Percentiles rank a stretch among this genome's conserved stretches.
These are phyloP conservation scores for Zymoseptoria pseudotritici DNA, from an alignment of 2,329 filamentous ascomycete genomes.

Conservation along the genomic window DNA sequence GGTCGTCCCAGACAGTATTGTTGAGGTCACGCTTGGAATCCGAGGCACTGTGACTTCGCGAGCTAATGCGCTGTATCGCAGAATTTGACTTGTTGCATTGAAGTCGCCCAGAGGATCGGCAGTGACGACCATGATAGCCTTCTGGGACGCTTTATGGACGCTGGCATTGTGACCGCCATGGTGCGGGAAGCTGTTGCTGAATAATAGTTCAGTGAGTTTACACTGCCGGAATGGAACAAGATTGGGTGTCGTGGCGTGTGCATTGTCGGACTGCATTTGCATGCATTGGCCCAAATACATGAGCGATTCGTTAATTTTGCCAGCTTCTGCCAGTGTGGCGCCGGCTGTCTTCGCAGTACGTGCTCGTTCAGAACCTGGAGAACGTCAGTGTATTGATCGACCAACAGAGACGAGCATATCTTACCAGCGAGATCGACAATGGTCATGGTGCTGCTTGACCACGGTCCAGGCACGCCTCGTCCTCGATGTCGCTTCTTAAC, in stretches of 20 bases:
- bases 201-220: constrained; percentile 47
- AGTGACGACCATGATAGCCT: constrained; percentile 91
- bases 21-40: constrained; percentile 72
- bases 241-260: constrained; percentile 47
- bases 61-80: constrained; percentile 87
- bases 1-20: constrained; percentile 43
- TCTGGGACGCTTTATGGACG: constrained; percentile 64
- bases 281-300: constrained; percentile 98
- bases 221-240: constrained; percentile 67
- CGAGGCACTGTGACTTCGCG: constrained; percentile 88
- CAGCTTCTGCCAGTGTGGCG: constrained; percentile 84
- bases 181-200: constrained; percentile 42
- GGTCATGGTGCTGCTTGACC: constrained; percentile 72
- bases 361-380: constrained; percentile 70
- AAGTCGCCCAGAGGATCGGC: constrained; percentile 90
- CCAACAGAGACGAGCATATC: no score
- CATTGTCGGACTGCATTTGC: constrained; percentile 82
- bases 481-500: constrained; percentile 68
- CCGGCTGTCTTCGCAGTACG: constrained; percentile 91
- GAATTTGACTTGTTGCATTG: constrained; percentile 92
- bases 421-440: constrained; percentile 82
- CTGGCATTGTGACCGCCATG: neutral
- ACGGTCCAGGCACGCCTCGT: constrained; percentile 47
- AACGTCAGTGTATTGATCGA: no score
- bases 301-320: constrained; percentile 95